phyloP scores from a whole-genome alignment of 2,329 filamentous ascomycete species.

The Simplicillium sp. region DNA sequence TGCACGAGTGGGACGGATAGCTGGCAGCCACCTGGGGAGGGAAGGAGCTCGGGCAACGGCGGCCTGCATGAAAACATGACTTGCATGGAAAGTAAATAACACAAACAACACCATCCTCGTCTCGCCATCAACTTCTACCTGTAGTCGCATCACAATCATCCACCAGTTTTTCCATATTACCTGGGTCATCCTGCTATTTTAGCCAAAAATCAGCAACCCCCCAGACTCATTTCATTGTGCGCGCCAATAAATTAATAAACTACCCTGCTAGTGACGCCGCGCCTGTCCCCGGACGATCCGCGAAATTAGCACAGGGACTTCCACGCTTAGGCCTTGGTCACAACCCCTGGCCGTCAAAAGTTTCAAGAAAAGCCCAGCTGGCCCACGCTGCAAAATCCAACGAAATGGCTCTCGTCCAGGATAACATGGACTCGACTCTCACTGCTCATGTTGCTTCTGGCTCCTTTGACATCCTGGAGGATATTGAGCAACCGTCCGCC shows the following conservation, averaged over 20 bases:
- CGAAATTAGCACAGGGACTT: slow-evolving; percentile 11
- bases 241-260: no score
- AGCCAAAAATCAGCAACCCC: no score
- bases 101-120: neutral
- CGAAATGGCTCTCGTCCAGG: slow-evolving; percentile 2
- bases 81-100: neutral
- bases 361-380: no score
- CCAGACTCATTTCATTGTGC: no score
- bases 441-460: no score
- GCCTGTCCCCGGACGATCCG: slow-evolving; percentile 6
- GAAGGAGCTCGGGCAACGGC: no score
- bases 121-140: neutral
- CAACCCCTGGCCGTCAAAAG: slow-evolving; percentile 5
- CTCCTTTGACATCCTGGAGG: slow-evolving; percentile 7
- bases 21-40: no score
- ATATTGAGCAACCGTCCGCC: neutral
- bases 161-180: neutral
- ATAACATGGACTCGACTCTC: no score
- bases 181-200: neutral
- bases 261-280: neutral
- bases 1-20: no score
- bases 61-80: no score
- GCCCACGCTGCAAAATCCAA: no score
- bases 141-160: neutral
- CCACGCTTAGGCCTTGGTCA: slow-evolving; percentile 2